A percentile compares a stretch with the other conserved stretches of the same genome.
phyloP scores from a whole-genome alignment of 2,329 filamentous ascomycete species.

The Claviceps capensis region DNA sequence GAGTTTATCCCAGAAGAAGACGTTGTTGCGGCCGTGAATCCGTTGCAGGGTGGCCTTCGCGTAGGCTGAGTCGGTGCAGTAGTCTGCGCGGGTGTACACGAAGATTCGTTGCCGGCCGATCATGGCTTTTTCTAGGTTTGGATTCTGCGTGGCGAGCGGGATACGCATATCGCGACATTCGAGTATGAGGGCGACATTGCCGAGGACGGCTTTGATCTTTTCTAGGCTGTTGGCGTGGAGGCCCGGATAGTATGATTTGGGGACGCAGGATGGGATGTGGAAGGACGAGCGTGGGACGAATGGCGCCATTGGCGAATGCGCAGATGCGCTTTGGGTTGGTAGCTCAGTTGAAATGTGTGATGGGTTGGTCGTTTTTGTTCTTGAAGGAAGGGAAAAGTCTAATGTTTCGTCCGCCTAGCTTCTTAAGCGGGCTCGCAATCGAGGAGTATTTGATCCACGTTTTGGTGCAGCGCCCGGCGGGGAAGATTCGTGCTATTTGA shows the following conservation, averaged over 20 bases:
- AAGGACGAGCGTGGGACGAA: constrained; percentile 68
- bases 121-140: constrained; percentile 68
- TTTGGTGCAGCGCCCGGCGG: too few species aligned
- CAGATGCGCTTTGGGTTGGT: not conserved
- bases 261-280: constrained; percentile 57
- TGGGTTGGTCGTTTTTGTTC: not conserved
- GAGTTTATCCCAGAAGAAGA: constrained; percentile 32
- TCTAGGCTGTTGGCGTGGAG: constrained; percentile 74
- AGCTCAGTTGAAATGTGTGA: not conserved
- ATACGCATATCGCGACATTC: constrained; percentile 92
- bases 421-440: too few species aligned
- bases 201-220: constrained; percentile 71
- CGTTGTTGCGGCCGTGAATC: constrained; percentile 18
- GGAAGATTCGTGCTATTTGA: not conserved
- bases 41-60: constrained; percentile 17
- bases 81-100: constrained; percentile 83
- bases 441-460: too few species aligned
- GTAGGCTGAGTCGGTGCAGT: constrained; percentile 33
- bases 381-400: too few species aligned
- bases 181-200: constrained; percentile 73
- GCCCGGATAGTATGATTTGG: constrained; percentile 85
- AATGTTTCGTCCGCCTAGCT: too few species aligned
- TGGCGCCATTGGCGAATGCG: constrained; percentile 14
- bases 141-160: constrained; percentile 80
- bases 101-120: constrained; percentile 61